A percentile compares a stretch with the other conserved stretches of the same genome.
Evolutionary conservation across 2,329 filamentous ascomycete species (phyloP).

Genomic region (Xylariaceae sp.): DNA sequence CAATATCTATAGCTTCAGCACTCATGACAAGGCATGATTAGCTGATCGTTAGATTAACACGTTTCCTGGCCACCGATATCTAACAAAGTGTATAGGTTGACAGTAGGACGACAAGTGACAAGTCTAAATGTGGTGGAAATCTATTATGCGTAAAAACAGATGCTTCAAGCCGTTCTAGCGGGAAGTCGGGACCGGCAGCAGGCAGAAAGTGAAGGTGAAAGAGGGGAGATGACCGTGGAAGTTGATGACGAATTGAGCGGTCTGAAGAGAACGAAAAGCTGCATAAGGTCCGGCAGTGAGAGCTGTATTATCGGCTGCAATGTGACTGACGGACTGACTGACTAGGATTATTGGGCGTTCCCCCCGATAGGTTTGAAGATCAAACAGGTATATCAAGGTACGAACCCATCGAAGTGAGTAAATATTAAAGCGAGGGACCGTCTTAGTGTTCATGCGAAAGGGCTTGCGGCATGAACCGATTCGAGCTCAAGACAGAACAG

Average conservation of each 20-base stretch:
- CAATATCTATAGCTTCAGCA: slow-evolving; percentile 19
- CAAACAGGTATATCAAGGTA: slow-evolving; percentile 33
- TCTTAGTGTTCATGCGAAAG: slow-evolving; percentile 23
- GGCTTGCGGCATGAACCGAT: slow-evolving; percentile 26
- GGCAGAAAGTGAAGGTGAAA: slow-evolving; percentile 16
- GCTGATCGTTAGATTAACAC: slow-evolving; percentile 16
- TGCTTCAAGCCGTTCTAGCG: slow-evolving; percentile 1
- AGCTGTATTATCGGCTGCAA: slow-evolving; percentile 26
- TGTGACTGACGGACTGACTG: too few relatives aligned
- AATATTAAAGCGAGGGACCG: slow-evolving; percentile 21
- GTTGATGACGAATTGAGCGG: slow-evolving; percentile 14
- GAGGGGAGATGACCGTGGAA: slow-evolving; percentile 13
- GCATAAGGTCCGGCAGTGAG: slow-evolving; percentile 18
- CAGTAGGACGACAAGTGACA: not conserved
- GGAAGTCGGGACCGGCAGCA: slow-evolving; percentile 10
- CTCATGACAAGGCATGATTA: slow-evolving; percentile 32
- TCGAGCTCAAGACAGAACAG: not conserved
- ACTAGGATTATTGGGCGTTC: slow-evolving; percentile 30
- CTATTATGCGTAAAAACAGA: not conserved
- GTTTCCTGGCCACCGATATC: slow-evolving; percentile 4
- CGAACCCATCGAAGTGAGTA: slow-evolving; percentile 24
- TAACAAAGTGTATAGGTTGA: not conserved
- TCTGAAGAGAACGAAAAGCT: slow-evolving; percentile 9
- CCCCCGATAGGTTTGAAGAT: slow-evolving; percentile 35
- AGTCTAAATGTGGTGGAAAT: not conserved